Base-by-base conservation (phyloP, 2,329 filamentous ascomycete species). In the Penicillium sp. region DNA sequence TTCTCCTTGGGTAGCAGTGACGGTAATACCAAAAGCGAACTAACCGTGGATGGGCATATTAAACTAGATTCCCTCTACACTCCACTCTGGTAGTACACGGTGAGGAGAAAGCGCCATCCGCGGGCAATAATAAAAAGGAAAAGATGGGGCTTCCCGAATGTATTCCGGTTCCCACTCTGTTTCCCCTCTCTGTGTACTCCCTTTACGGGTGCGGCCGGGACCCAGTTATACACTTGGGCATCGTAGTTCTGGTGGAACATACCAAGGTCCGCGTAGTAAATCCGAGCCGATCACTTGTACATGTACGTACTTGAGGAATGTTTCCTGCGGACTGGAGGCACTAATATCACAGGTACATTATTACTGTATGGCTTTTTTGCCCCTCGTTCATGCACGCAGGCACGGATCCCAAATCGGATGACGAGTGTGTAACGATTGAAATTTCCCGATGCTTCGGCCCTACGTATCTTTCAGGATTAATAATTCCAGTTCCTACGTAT, bases 311-410 rank as follows among this genome's bases (percentile, higher is more conserved):
- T 50, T n/a, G 53, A 62, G 50, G 62, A 65, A 65, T 51, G 49
- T 42, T 42, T 47, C 45, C 45, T 47, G 45, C 46, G 2, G n/a
- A 1, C 13, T 4, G 14, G 9, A n/a, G 35, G 35, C 35, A n/a
- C 16, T 37, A 45, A 27, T 16, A 27, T 25, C 27, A 31, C 23
- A 47, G 45, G 45, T 33, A 47, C 45, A 47, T 47, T 27, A 46
- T 25, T 13, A 8, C 21, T 50, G n/a, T 16, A 47, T n/a, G 44
- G 44, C 44, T 21, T 47, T 35, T 35, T 50, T 65, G 61, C 61
- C 63, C 63, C 62, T 63, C 61, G 61, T 62, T 64, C 60, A 64
- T 61, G 59, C 61, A 62, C 43, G 54, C 52, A 60, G 55, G 55
- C 61, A 59, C 54, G 53, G 54, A 59, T 54, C 35, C 52, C 52